Evolutionary conservation across 129 eudicot species (phyloP), one percentile per base, ranked within the genome.

Genomic region (Chrysanthemum lavandulifolium): DNA sequence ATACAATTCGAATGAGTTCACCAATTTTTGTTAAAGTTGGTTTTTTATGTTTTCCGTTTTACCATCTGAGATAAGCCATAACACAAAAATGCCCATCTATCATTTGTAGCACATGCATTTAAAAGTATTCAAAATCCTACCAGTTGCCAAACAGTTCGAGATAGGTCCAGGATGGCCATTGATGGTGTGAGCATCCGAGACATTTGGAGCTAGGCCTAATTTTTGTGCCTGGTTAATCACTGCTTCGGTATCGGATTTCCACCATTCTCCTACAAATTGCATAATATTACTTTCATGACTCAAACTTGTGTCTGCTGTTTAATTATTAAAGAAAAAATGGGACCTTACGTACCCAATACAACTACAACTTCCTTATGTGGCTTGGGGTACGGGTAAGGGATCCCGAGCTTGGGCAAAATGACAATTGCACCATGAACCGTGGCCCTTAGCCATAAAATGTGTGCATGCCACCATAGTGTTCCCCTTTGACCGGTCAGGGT

Each of bases 381-480:
- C 36, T 71, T 69, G 8, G 94, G 86, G 76, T 84, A 89, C 36
- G 97, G 97, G 71, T 89, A 92, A 33, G 94, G 96, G 33, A 86
- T 80, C 0, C 90, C 87, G 29, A 63, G 81, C 79, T 89, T 89
- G 10, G 97, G 97, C 78, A 86, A 75, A 65, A 92, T 89, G 61
- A 92, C 90, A 55, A 92, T 75, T 60, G 89, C 97, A 45, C 97
- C 97, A 64, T 91, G 93, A 65, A 88, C 85, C 4, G 97, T 91
- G 31, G 97, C 93, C 60, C 97, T 86, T 9, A 91, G 85, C 97
- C 97, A 91, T 9, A 86, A 79, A 66, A 91, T 84, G 69, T 91
- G 97, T 15, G 97, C 97, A 49, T 91, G 97, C 93, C 96, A 91
- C 51, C 83, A 82, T 66, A 92, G 94, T 50, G 97, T 92, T 45